Evolutionary conservation across 345 rosid species (phyloP).

Genomic region (Murraya paniculata): DNA sequence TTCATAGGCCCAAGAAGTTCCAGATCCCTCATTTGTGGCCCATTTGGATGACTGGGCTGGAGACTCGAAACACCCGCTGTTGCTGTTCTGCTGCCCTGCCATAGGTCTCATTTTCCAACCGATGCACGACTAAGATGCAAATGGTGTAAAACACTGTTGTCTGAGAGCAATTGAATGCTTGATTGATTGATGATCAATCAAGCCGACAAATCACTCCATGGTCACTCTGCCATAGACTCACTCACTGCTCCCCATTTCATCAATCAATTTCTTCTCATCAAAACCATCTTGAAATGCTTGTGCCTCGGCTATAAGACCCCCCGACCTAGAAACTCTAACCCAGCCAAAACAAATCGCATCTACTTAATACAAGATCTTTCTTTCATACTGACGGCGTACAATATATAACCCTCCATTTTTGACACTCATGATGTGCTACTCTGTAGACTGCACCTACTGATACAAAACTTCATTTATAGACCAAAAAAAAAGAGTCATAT

Average conservation of each 20-base stretch:
- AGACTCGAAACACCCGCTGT: background rate
- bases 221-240: background rate
- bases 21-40: background rate
- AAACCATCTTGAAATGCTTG: constrained; percentile 3
- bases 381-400: constrained; percentile 25
- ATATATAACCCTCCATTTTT: background rate
- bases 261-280: constrained; percentile 21
- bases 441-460: background rate
- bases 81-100: background rate
- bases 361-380: background rate
- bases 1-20: background rate
- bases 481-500: background rate
- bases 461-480: background rate
- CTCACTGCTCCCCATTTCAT: background rate
- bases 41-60: background rate
- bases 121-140: no score
- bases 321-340: background rate
- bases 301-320: background rate
- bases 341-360: constrained; percentile 3
- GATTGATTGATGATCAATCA: background rate
- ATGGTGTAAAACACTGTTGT: no score
- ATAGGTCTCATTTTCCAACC: no score
- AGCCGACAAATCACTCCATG: background rate
- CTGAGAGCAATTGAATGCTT: background rate
- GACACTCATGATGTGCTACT: background rate